These are phyloP conservation scores for Elsinoe necatrix DNA, from an alignment of 2,329 filamentous ascomycete species.

Conservation along the genomic window DNA sequence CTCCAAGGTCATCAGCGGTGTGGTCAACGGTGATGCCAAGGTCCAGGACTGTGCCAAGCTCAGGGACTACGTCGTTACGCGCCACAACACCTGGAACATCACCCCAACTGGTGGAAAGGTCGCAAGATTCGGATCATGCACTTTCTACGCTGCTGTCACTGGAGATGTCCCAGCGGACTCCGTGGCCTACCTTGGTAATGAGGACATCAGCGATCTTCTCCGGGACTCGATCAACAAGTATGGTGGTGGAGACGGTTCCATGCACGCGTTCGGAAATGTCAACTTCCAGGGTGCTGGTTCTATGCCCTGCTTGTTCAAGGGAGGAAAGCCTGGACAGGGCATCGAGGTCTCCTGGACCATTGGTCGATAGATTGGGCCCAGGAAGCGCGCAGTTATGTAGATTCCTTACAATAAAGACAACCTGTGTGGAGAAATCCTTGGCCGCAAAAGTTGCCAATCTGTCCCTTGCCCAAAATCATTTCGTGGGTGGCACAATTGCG, in stretches of 20 bases:
- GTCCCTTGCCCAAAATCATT: too few species aligned
- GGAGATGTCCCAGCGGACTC: not conserved
- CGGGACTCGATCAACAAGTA: slow-evolving; percentile 4
- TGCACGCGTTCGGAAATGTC: not conserved
- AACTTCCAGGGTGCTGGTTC: not conserved
- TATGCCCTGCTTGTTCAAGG: not conserved
- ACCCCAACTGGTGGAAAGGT: not conserved
- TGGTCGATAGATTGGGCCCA: not conserved
- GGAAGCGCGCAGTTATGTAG: too few species aligned
- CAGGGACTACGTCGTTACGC: not conserved
- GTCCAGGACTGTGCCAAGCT: not conserved
- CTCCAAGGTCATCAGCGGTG: not conserved
- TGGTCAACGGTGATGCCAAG: not conserved
- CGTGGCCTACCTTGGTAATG: not conserved
- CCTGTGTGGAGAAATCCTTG: too few species aligned
- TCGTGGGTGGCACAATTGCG: too few species aligned
- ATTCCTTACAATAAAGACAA: too few species aligned
- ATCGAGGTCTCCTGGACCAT: slow-evolving; percentile 7
- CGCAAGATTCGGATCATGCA: not conserved
- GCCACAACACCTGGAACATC: not conserved
- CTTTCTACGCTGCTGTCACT: slow-evolving; percentile 4
- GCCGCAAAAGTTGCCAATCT: too few species aligned
- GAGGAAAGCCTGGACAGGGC: not conserved
- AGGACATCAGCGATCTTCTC: not conserved
- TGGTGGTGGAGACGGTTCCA: not conserved